Conservation (phyloP, 306 rosid species). For the Cyclanthera cordifolia region DNA sequence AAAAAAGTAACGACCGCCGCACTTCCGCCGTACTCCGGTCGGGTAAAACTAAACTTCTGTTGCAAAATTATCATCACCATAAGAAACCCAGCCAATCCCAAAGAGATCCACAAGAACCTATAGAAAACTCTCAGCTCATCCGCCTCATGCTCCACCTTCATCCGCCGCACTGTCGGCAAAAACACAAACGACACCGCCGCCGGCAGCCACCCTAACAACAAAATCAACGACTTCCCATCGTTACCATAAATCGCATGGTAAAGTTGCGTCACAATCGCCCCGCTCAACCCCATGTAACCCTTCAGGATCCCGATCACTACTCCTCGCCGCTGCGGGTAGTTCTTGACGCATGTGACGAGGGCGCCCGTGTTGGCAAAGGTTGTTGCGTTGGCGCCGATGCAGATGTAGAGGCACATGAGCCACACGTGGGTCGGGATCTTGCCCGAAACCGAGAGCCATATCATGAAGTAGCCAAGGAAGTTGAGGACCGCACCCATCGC, state of each 20-base stretch:
- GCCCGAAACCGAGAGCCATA: constrained; percentile 43
- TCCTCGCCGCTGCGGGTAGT: constrained; percentile 55
- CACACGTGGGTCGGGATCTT: constrained; percentile 36
- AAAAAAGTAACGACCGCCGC: constrained; percentile 35
- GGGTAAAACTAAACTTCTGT: constrained; percentile 21
- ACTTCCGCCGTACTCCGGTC: constrained; percentile 32
- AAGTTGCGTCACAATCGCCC: constrained; percentile 56
- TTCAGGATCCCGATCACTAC: constrained; percentile 50
- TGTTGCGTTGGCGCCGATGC: constrained; percentile 54
- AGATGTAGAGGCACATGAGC: constrained; percentile 63
- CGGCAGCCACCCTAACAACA: constrained; percentile 64
- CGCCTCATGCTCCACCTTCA: constrained; percentile 22
- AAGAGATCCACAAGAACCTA: constrained; percentile 44
- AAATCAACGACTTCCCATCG: constrained; percentile 34
- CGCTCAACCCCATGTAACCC: constrained; percentile 60
- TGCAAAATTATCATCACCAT: constrained; percentile 40
- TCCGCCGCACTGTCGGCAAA: constrained; percentile 35
- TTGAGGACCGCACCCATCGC: constrained; percentile 44
- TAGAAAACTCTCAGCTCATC: constrained; percentile 48
- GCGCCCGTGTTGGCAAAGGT: constrained; percentile 70
- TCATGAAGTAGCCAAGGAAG: constrained; percentile 72
- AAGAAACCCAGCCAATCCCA: constrained; percentile 51
- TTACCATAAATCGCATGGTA: constrained; percentile 46
- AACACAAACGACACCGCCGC: constrained; percentile 46
- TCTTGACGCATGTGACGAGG: constrained; percentile 55